These are phyloP conservation scores for Ceratocystiopsis sp. DNA, from an alignment of 2,329 filamentous ascomycete species.

Conservation along the genomic window DNA sequence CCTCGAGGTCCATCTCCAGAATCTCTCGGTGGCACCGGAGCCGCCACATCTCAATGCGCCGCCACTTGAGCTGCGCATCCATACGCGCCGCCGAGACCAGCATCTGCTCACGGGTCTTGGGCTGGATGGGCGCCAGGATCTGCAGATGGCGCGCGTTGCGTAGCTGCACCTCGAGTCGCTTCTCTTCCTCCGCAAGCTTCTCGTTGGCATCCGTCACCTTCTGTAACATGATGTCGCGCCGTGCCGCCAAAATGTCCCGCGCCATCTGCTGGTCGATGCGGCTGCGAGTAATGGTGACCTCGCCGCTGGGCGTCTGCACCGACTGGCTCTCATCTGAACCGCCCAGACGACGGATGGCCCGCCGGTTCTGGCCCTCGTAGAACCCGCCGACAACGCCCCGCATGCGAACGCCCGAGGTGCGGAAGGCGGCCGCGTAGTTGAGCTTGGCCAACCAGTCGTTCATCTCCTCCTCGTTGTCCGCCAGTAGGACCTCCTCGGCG, in stretches of 20 bases:
- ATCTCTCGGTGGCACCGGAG: conserved; percentile 84
- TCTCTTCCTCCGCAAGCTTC: conserved; percentile 54
- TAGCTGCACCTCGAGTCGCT: conserved; percentile 65
- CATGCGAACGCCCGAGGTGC: conserved; percentile 80
- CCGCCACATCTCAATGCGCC: conserved; percentile 84
- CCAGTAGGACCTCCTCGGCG: conserved; percentile 77
- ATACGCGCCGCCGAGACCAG: conserved; percentile 71
- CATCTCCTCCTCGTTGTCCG: conserved; percentile 78
- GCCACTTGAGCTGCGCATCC: conserved; percentile 82
- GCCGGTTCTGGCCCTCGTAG: conserved; percentile 65
- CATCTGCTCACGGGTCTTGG: conserved; percentile 74
- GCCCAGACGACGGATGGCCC: conserved; percentile 49
- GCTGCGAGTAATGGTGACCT: conserved; percentile 55
- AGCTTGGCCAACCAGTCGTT: conserved; percentile 95
- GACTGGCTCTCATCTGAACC: conserved; percentile 40
- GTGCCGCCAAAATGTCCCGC: conserved; percentile 67
- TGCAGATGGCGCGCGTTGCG: conserved; percentile 82
- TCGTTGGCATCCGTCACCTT: conserved; percentile 74
- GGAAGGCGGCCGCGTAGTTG: conserved; percentile 90
- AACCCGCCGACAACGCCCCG: conserved; percentile 70
- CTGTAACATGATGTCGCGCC: conserved; percentile 64
- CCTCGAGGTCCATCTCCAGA: conserved; percentile 66
- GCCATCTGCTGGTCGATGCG: conserved; percentile 68
- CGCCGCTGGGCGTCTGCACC: conserved; percentile 54
- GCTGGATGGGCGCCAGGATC: conserved; percentile 75